Percentiles rank a stretch among this genome's conserved stretches.
These are phyloP conservation scores for Russula emetica DNA, from an alignment of 768 basidiomycete species.

Conservation along the genomic window DNA sequence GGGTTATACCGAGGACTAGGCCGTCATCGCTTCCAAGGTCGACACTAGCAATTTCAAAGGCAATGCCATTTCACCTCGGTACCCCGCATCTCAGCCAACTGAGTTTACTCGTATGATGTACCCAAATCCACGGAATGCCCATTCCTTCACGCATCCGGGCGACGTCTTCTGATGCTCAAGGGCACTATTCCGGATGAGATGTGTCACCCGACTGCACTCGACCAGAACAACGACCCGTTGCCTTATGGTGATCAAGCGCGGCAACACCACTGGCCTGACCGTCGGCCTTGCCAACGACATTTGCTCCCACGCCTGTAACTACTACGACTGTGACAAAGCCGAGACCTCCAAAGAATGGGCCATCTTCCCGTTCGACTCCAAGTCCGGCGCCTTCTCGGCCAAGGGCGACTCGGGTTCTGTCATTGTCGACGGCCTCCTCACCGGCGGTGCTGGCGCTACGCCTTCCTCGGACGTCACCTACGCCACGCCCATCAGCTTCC, in stretches of 20 bases:
- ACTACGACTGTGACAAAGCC: no score
- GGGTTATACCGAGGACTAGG: neutral
- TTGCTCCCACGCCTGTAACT: neutral
- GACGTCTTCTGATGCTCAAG: neutral
- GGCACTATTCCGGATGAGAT: neutral
- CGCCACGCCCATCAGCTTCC: neutral
- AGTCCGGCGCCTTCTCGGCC: neutral
- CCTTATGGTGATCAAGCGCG: no score
- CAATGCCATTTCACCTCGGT: neutral
- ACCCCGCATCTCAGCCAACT: no score
- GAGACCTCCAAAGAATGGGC: neutral
- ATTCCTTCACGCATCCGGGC: neutral
- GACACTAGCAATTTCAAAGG: neutral
- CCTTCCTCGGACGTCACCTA: neutral
- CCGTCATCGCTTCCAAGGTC: neutral
- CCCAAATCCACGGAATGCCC: neutral
- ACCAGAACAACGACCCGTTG: no score
- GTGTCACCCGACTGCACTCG: no score
- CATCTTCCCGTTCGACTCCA: neutral
- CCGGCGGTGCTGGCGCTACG: neutral
- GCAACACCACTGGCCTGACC: neutral
- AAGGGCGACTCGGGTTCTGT: neutral
- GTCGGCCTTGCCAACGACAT: neutral
- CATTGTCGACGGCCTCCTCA: neutral
- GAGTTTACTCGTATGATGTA: neutral